Percentiles rank a stretch among this genome's conserved stretches.
Conservation (phyloP, 139 green algal species). For the Eudorina sp. region DNA sequence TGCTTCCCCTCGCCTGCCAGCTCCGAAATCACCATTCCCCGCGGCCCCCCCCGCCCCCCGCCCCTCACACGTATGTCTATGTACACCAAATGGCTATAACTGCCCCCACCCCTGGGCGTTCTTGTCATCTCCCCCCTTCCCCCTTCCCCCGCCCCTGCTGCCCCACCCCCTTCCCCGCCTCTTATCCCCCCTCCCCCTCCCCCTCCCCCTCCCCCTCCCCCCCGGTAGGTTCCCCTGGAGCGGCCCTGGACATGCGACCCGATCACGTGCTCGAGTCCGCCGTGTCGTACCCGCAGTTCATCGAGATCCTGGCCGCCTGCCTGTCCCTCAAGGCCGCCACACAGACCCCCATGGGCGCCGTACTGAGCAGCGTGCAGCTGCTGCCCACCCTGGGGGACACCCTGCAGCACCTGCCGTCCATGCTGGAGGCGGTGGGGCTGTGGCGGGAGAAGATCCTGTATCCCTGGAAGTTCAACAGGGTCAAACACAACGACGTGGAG, state of each 20-base stretch:
- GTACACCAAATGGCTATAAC: too few species aligned
- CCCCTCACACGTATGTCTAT: too few species aligned
- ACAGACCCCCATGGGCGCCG: constrained; percentile 25
- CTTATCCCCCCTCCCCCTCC: neutral
- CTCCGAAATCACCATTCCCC: too few species aligned
- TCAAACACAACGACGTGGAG: constrained; percentile 52
- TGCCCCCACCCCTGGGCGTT: too few species aligned
- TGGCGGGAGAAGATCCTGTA: constrained; percentile 59
- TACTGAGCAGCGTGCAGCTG: constrained; percentile 37
- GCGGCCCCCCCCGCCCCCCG: too few species aligned
- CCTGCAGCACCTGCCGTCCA: constrained; percentile 11
- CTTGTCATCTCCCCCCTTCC: too few species aligned
- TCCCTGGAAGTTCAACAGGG: constrained; percentile 54
- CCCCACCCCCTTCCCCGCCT: neutral
- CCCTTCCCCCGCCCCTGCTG: neutral
- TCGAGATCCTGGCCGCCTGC: constrained; percentile 62
- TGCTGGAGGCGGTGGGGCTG: constrained; percentile 41
- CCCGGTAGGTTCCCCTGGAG: neutral
- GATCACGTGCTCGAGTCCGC: constrained; percentile 40
- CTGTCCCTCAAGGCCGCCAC: constrained; percentile 56
- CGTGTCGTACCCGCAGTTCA: constrained; percentile 68
- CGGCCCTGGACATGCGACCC: constrained; percentile 51
- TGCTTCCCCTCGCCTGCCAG: too few species aligned
- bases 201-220: neutral
- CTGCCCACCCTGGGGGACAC: constrained; percentile 25